Conservation (phyloP, 2,329 filamentous ascomycete species). For the Fusarium sororula region DNA sequence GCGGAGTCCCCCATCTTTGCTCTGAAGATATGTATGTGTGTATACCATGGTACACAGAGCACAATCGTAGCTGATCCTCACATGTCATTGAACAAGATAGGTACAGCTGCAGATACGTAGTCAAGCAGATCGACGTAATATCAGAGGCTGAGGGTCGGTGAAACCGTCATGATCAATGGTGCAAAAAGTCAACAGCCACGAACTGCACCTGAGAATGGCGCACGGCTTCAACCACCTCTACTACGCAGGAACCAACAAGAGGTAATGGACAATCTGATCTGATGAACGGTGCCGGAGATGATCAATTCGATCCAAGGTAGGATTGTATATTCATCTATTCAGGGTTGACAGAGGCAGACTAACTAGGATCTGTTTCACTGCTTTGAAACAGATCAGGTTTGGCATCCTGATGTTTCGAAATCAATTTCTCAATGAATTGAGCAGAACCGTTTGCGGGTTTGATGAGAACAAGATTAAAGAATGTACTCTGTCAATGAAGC, state of each 20-base stretch:
- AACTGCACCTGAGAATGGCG: conserved; percentile 7
- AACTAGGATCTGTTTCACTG: conserved; percentile 23
- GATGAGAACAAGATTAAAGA: not conserved
- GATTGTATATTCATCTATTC: not conserved
- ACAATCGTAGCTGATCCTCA: not conserved
- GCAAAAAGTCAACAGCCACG: conserved; percentile 11
- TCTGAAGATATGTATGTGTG: not conserved
- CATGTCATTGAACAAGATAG: not conserved
- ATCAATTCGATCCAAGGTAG: not conserved
- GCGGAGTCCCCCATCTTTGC: conserved; percentile 20
- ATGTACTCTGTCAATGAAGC: not conserved
- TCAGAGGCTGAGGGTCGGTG: not conserved
- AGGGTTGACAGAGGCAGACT: not conserved
- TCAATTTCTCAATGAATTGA: not conserved
- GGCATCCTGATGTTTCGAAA: not conserved
- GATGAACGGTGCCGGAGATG: not conserved
- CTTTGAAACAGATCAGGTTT: conserved; percentile 7
- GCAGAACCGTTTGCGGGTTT: not conserved
- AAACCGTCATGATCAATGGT: not conserved
- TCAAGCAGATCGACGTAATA: not conserved
- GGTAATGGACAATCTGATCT: not conserved
- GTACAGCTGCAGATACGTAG: not conserved
- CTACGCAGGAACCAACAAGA: conserved; percentile 10
- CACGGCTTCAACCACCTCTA: conserved; percentile 6
- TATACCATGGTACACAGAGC: not conserved